Evolutionary conservation across 2,329 filamentous ascomycete species (phyloP), one percentile per base, ranked within the genome.

Genomic region (Aaosphaeria pasadenensis): DNA sequence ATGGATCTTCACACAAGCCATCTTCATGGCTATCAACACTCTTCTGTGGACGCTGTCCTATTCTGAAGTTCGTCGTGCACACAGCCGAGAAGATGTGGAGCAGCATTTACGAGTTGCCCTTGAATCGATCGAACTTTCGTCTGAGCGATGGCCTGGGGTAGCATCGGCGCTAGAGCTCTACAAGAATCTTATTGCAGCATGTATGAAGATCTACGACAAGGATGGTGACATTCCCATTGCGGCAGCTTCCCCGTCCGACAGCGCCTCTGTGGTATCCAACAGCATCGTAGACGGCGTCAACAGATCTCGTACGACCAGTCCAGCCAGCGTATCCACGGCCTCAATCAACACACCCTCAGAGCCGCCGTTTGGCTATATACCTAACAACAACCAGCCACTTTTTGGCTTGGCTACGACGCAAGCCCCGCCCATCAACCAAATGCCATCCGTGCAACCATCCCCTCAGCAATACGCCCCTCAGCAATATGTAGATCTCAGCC

Each of bases 31-130:
- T 4, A 80, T 97, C 48, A 96, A 96, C 64, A 91, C 89, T 5
- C 81, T 96, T 43, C 79, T 99, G 1, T 99, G 94, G 94, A 84
- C 88, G 1, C 80, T 95, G 6, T 95, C 91, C 1, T 96, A 95
- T 63, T 80, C 86, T 4, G 87, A 92, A 55, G 85, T 97, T 28
- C 86, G 94, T 41, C 80, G 82, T 46, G 76, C 82, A 13, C 87
- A 96, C 64, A 69, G 80, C 4, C 83, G 85, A 17, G 84, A 90
- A 40, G 86, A 94, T 54, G 86, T 95, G 0, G 85, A 92, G 61
- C 77, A 82, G 29, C 81, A 94, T 56, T 79, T 96, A 39, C 79
- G 85, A 42, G 80, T 85, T 17, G 88, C 89, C 0, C 75, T 96
- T 49, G 86, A 91, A 45, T 87, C 88, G 4, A 86, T 97, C 51